phyloP scores from a whole-genome alignment of 371 early-diverging fungal genomes.

The Synchytrium microbalum region DNA sequence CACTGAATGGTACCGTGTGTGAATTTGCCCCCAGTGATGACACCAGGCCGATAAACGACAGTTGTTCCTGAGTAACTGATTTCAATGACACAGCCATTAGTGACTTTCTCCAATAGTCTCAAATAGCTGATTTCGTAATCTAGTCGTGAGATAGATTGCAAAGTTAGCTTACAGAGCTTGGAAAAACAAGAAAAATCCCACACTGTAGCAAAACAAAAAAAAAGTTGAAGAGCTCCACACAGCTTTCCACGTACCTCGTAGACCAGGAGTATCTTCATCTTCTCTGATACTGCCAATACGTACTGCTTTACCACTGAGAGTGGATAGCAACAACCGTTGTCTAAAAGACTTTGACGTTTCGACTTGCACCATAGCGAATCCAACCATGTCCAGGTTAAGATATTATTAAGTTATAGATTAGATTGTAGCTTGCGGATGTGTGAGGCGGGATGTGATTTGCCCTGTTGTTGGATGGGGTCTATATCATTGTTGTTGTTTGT shows the following conservation, averaged over 20 bases:
- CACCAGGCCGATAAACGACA: slow-evolving; percentile 79
- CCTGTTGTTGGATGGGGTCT: too few species aligned
- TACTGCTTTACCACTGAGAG: slow-evolving; percentile 71
- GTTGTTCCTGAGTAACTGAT: slow-evolving; percentile 92
- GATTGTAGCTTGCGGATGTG: too few species aligned
- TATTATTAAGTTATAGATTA: too few species aligned
- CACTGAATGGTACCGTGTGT: slow-evolving; percentile 59
- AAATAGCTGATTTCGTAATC: slow-evolving; percentile 87
- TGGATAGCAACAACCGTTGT: slow-evolving; percentile 87
- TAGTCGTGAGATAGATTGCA: slow-evolving; percentile 16
- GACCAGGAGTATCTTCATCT: slow-evolving; percentile 80
- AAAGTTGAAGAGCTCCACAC: neutral
- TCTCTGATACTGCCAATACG: slow-evolving; percentile 84
- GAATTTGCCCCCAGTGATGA: slow-evolving; percentile 80
- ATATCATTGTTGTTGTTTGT: too few species aligned
- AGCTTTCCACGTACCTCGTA: slow-evolving; percentile 49
- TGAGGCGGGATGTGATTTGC: too few species aligned
- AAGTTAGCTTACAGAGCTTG: neutral
- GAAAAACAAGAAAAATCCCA: neutral
- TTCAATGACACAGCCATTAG: slow-evolving; percentile 85
- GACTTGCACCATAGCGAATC: neutral
- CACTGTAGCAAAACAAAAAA: neutral
- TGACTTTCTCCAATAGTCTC: slow-evolving; percentile 79
- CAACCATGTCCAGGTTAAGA: neutral
- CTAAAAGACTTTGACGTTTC: slow-evolving; percentile 34